Evolutionary conservation across 73 alveolate species (phyloP).

Genomic region (Uronychia setigera): DNA sequence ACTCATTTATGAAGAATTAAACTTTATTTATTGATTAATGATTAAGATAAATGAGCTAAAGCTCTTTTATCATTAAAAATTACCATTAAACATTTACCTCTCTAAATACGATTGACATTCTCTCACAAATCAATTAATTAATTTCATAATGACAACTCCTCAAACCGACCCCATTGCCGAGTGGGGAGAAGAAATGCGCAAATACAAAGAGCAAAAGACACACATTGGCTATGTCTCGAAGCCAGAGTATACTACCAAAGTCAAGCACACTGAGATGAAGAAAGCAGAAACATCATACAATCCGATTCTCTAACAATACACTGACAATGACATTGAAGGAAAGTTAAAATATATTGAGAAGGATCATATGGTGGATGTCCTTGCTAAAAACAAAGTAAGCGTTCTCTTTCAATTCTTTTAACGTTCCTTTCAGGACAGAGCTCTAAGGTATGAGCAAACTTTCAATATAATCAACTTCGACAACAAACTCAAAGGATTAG

Average conservation of each 20-base stretch:
- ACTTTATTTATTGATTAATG: no score
- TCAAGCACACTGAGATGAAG: conserved; percentile 22
- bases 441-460: conserved; percentile 87
- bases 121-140: no score
- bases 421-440: conserved; percentile 85
- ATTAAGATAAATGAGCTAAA: no score
- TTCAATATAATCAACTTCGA: conserved; percentile 86
- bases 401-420: no score
- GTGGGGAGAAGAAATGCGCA: neutral
- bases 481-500: conserved; percentile 91
- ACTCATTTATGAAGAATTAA: no score
- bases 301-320: conserved; percentile 28
- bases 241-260: conserved; percentile 1
- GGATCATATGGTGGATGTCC: conserved; percentile 57
- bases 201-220: neutral
- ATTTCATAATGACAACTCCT: no score
- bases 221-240: neutral
- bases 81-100: no score
- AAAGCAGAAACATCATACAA: conserved; percentile 23
- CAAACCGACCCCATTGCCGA: no score
- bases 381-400: conserved; percentile 80
- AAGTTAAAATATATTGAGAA: conserved; percentile 58
- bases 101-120: no score
- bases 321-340: conserved; percentile 6
- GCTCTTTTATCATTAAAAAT: no score